Conservation (phyloP, 257 asterid genomes). For the Plectranthus barbatus region DNA sequence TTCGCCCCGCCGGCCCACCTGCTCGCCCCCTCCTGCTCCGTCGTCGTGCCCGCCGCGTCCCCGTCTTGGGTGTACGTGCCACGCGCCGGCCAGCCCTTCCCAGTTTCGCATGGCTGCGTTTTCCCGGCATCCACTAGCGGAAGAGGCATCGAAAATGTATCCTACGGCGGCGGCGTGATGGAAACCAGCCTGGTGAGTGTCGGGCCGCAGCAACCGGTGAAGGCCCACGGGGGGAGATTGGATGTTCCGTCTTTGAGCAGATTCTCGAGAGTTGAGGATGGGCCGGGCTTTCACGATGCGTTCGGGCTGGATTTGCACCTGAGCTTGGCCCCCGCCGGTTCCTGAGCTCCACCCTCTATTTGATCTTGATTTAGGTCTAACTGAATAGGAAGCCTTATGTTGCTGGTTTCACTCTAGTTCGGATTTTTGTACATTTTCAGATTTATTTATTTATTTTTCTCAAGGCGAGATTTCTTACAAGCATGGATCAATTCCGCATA, state of each 20-base stretch:
- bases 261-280: slow-evolving; percentile 48
- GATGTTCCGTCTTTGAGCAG: slow-evolving; percentile 81
- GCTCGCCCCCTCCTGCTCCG: no score
- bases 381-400: neutral
- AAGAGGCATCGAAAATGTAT: slow-evolving; percentile 16
- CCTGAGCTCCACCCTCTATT: slow-evolving; percentile 28
- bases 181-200: slow-evolving; percentile 36
- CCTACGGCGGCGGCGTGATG: slow-evolving; percentile 38
- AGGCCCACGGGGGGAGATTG: slow-evolving; percentile 50
- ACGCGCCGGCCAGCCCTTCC: slow-evolving; percentile 55
- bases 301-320: slow-evolving; percentile 82
- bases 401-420: slow-evolving; percentile 10
- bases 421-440: slow-evolving; percentile 36
- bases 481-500: neutral
- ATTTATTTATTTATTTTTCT: slow-evolving; percentile 35
- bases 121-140: slow-evolving; percentile 48
- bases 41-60: slow-evolving; percentile 32
- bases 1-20: slow-evolving; percentile 81
- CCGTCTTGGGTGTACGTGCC: slow-evolving; percentile 67
- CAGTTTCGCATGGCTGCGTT: slow-evolving; percentile 62
- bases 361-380: slow-evolving; percentile 3
- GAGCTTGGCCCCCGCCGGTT: slow-evolving; percentile 72
- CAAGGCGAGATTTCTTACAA: slow-evolving; percentile 6
- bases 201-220: slow-evolving; percentile 47
- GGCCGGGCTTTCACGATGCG: slow-evolving; percentile 53